phyloP scores from a whole-genome alignment of 2,329 filamentous ascomycete species.

The Aspergillus pseudoviridinutans region DNA sequence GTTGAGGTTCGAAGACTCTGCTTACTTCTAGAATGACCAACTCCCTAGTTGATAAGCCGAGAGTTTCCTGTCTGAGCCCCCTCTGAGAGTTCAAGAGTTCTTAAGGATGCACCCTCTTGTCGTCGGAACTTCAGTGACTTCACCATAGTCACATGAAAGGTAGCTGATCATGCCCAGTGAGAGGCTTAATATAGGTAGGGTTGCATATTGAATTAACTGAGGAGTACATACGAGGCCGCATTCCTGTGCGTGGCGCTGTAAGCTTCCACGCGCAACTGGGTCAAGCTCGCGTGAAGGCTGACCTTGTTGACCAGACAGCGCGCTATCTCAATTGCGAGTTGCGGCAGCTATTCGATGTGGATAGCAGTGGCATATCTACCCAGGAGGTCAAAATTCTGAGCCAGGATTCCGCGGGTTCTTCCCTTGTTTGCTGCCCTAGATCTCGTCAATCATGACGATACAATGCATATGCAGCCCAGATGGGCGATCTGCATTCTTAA shows the following conservation, averaged over 20 bases:
- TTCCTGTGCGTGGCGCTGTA: not conserved
- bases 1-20: no score
- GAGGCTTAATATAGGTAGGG: not conserved
- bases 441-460: not conserved
- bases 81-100: not conserved
- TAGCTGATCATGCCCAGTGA: not conserved
- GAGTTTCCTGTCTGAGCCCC: not conserved
- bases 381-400: not conserved
- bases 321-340: not conserved
- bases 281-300: not conserved
- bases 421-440: not conserved
- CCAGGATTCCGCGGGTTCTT: not conserved
- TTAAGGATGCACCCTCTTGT: not conserved
- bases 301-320: not conserved
- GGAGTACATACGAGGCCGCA: not conserved
- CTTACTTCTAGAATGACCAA: no score
- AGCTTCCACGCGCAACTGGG: not conserved
- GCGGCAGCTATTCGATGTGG: not conserved
- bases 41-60: no score
- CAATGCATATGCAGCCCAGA: not conserved
- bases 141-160: not conserved
- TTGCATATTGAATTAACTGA: not conserved
- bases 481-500: not conserved
- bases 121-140: not conserved
- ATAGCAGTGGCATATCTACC: not conserved